Base-by-base conservation (phyloP, 2,329 filamentous ascomycete species). In the Aspergillus quadrilineatus region DNA sequence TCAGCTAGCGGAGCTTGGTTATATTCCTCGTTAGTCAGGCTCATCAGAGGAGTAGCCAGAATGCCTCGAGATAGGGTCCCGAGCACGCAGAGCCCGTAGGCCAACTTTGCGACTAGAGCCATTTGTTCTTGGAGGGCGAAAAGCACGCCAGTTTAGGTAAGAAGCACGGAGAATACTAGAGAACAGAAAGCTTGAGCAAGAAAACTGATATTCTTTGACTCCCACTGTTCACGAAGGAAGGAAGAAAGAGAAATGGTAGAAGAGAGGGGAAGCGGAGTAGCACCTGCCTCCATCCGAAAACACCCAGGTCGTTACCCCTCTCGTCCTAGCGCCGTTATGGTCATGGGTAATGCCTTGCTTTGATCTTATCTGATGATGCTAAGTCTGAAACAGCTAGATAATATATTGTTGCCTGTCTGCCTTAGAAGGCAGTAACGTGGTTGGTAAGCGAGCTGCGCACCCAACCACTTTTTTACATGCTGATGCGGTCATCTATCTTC, bases 291-390 rank as follows among this genome's bases (percentile, higher is more conserved):
- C 6, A 15, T 41, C n/a, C 32, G 7, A 6, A 39, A 14, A 3
- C 9, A 28, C 22, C 41, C 30, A 34, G 17, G 28, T 14, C 4
- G 14, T 22, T 37, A 22, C 30, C 15, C 12, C 36, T 43, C 44
- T 43, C 17, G 36, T 26, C 44, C 36, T 43, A 54, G 50, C 34
- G 4, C 10, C 41, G 17, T 34, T 34, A 37, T 22, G 22, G 10
- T 14, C 34, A 22, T 22, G 22, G 22, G 34, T 37, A 12, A 37
- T 37, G 12, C 7, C 39, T 49, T 49, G 50, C 55, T 22, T 60
- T 63, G 64, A 72, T 73, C 70, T 73, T 72, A 73, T 73, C 70
- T 65, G 70, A 73, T 73, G 39, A 30, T 39, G 50, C 60, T 61
- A 65, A 29, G n/a, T 49, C 36, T 6, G 7, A 48, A 14, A 15